A percentile compares a stretch with the other conserved stretches of the same genome.
phyloP scores from a whole-genome alignment of 768 basidiomycete genomes.

The Suillus placidus region DNA sequence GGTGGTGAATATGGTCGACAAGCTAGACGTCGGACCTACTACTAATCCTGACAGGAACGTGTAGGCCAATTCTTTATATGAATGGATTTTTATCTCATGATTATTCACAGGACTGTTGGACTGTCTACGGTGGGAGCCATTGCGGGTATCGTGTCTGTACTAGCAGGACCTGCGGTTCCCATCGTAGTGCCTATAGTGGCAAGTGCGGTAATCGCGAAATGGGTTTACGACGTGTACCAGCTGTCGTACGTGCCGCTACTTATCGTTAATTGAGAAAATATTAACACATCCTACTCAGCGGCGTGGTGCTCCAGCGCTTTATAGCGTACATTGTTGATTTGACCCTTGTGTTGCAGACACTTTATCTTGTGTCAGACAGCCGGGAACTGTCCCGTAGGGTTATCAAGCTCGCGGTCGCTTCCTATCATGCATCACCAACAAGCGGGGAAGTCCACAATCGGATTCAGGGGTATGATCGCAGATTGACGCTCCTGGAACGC shows the following conservation, averaged over 20 bases:
- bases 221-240: neutral
- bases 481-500: neutral
- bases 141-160: neutral
- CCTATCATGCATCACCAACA: neutral
- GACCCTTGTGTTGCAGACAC: neutral
- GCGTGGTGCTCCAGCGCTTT: constrained; percentile 1
- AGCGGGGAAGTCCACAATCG: neutral
- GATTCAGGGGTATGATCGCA: neutral
- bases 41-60: neutral
- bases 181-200: neutral
- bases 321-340: neutral
- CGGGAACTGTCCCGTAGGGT: neutral
- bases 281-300: neutral
- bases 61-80: neutral
- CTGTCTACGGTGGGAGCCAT: neutral
- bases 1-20: neutral
- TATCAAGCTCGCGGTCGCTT: neutral
- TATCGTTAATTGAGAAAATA: neutral
- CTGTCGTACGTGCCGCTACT: neutral
- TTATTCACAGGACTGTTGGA: neutral
- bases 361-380: neutral
- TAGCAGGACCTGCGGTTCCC: neutral
- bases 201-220: neutral
- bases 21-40: neutral
- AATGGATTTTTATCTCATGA: neutral